Conservation (phyloP, 1,284 basidiomycete species). For the Ceratobasidium sp. region DNA sequence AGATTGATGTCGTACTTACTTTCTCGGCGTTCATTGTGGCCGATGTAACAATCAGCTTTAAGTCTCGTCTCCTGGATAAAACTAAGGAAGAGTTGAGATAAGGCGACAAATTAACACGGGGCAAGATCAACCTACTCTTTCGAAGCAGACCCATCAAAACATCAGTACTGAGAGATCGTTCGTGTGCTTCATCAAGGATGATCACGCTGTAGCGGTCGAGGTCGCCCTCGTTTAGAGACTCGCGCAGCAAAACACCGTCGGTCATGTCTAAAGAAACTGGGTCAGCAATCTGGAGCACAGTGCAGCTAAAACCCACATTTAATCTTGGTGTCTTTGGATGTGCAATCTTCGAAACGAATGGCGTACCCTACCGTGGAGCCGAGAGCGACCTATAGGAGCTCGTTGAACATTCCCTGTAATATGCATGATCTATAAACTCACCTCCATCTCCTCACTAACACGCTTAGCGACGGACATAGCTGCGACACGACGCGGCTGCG, state of each 20-base stretch:
- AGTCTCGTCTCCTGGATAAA: conserved; percentile 87
- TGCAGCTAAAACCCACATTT: conserved; percentile 74
- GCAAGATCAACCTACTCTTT: conserved; percentile 76
- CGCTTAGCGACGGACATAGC: conserved; percentile 99
- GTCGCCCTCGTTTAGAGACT: conserved; percentile 96
- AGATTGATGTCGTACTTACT: conserved; percentile 60
- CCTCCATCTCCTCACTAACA: conserved; percentile 91
- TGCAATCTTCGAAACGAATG: conserved; percentile 98
- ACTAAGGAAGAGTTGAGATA: conserved; percentile 64
- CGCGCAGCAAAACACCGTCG: conserved; percentile 94
- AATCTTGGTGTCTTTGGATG: conserved; percentile 90
- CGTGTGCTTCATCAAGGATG: conserved; percentile 97
- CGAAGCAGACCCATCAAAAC: conserved; percentile 95
- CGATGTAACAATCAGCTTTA: conserved; percentile 97
- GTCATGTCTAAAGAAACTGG: conserved; percentile 84
- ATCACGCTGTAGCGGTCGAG: conserved; percentile 95
- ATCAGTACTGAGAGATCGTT: conserved; percentile 95
- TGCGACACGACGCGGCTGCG: conserved; percentile 96
- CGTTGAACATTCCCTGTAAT: background rate
- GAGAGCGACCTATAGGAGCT: conserved; percentile 75
- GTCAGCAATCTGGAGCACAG: background rate
- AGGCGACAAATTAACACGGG: background rate
- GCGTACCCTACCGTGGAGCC: conserved; percentile 94
- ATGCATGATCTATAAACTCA: conserved; percentile 48
- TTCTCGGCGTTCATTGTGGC: conserved; percentile 99